Conservation (phyloP, 768 basidiomycete genomes). For the Lanmaoa rubissima region DNA sequence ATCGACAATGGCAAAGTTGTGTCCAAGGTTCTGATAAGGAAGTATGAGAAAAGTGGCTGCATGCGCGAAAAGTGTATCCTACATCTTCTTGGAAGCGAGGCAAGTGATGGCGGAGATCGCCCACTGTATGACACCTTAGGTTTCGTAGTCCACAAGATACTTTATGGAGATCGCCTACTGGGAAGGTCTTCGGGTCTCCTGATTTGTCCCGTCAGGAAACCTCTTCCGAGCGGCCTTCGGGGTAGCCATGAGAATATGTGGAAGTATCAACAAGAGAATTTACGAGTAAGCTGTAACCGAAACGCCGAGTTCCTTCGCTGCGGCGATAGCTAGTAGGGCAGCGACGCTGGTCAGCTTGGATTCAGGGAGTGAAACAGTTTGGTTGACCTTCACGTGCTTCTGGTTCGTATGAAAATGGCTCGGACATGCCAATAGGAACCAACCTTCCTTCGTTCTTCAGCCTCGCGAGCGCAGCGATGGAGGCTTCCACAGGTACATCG, state of each 20-base stretch:
- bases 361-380: not conserved
- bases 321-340: conserved; percentile 41
- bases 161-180: conserved; percentile 11
- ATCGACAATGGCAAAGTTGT: conserved; percentile 46
- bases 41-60: not conserved
- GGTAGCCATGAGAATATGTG: too few species aligned
- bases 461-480: conserved; percentile 40
- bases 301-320: conserved; percentile 54
- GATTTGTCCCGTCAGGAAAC: conserved; percentile 52
- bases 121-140: conserved; percentile 27
- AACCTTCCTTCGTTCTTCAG: conserved; percentile 35
- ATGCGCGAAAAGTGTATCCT: not conserved
- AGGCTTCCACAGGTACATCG: conserved; percentile 45
- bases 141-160: not conserved
- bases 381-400: conserved; percentile 43
- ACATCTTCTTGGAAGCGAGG: conserved; percentile 48
- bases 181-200: conserved; percentile 38
- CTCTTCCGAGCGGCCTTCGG: conserved; percentile 50
- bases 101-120: conserved; percentile 37
- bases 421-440: conserved; percentile 58
- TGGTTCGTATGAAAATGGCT: conserved; percentile 57
- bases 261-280: conserved; percentile 1
- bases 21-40: conserved; percentile 27
- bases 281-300: conserved; percentile 61
- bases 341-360: not conserved